These are phyloP conservation scores for Tetradesmus lagerheimii DNA, from an alignment of 139 green algal genomes.

Conservation along the genomic window DNA sequence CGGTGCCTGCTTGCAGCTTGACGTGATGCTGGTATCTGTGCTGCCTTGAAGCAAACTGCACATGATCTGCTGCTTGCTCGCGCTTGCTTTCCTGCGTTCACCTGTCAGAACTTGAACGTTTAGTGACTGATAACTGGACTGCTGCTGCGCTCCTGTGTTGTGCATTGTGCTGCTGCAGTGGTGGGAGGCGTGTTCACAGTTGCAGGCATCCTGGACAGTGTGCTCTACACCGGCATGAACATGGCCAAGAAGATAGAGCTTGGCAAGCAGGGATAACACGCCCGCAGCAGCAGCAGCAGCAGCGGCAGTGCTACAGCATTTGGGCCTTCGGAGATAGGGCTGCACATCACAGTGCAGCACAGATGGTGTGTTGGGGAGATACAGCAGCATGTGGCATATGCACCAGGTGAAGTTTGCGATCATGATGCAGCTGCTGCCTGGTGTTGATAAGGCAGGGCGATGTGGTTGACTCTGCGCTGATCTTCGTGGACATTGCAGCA, in stretches of 20 bases:
- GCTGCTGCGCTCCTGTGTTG: neutral
- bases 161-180: neutral
- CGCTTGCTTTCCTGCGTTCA: too few species aligned
- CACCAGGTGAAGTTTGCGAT: neutral
- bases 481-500: neutral
- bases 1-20: too few species aligned
- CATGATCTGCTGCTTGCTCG: too few species aligned
- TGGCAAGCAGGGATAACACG: conserved; percentile 73
- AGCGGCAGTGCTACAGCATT: neutral
- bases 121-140: too few species aligned
- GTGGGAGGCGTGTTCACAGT: conserved; percentile 93
- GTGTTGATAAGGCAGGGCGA: neutral
- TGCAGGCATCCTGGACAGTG: conserved; percentile 87
- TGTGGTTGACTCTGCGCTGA: neutral
- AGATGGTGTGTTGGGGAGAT: neutral
- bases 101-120: too few species aligned
- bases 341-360: neutral
- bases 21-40: too few species aligned
- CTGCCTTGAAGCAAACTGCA: too few species aligned
- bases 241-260: conserved; percentile 85
- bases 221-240: conserved; percentile 75
- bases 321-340: neutral
- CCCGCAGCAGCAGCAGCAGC: neutral
- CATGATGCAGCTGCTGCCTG: too few species aligned
- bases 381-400: neutral